Evolutionary conservation across 371 early-diverging fungal species (phyloP).

Genomic region (Mortierella sp.): DNA sequence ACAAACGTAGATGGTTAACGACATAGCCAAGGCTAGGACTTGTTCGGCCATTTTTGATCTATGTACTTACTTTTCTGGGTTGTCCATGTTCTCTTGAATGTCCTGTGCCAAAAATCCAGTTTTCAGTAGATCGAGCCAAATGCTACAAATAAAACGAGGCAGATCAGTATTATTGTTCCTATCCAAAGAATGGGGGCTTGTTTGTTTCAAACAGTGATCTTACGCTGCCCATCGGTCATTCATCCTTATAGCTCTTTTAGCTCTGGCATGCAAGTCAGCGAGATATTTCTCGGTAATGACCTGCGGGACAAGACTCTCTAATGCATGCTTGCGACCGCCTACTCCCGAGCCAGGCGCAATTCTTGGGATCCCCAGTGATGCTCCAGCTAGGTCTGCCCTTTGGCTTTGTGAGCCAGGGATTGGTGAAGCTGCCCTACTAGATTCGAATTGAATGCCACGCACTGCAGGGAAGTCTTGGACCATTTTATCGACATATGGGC

Average conservation of each 20-base stretch:
- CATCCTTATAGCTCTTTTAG: conserved; percentile 72
- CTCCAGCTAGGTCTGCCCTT: conserved; percentile 16
- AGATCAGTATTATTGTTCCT: background rate
- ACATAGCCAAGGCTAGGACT: background rate
- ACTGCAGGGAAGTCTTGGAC: conserved; percentile 64
- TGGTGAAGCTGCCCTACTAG: conserved; percentile 37
- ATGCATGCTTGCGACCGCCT: conserved; percentile 46
- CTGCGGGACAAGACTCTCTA: conserved; percentile 57
- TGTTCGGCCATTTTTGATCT: background rate
- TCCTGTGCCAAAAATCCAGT: conserved; percentile 83
- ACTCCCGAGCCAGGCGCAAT: background rate
- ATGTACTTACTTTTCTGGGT: conserved; percentile 64
- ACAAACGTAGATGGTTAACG: background rate
- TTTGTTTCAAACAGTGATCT: conserved; percentile 23
- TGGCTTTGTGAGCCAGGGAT: conserved; percentile 26
- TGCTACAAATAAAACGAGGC: conserved; percentile 45
- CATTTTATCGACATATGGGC: conserved; percentile 69
- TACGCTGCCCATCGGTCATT: conserved; percentile 76
- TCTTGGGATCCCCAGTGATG: conserved; percentile 19
- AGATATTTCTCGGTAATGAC: conserved; percentile 70
- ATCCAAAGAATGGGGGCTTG: background rate
- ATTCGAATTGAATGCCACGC: conserved; percentile 48
- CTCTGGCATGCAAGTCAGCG: conserved; percentile 63
- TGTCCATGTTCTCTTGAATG: conserved; percentile 73
- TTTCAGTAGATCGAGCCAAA: conserved; percentile 73